A percentile compares a stretch with the other conserved stretches of the same genome.
Evolutionary conservation across 2,329 filamentous ascomycete genomes (phyloP).

Genomic region (Calonectria pseudoturangicola): DNA sequence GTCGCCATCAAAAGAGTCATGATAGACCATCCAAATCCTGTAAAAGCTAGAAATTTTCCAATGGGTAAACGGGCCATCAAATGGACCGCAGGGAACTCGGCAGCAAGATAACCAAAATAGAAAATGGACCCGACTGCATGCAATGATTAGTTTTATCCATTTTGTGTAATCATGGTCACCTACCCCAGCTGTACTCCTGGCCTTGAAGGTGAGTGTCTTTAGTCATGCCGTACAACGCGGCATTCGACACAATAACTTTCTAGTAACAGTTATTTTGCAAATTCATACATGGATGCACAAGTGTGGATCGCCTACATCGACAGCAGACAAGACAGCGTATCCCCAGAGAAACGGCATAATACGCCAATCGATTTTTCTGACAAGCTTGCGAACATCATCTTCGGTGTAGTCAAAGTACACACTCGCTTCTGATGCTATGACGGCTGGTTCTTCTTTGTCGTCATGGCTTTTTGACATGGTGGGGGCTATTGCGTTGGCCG

Average conservation of each 20-base stretch:
- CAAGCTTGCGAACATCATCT: conserved; percentile 29
- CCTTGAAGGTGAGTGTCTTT: conserved; percentile 31
- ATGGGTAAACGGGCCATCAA: conserved; percentile 15
- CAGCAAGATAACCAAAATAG: conserved; percentile 40
- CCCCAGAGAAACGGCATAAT: conserved; percentile 37
- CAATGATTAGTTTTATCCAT: background rate
- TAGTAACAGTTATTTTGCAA: background rate
- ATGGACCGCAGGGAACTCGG: background rate
- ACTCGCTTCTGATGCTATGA: background rate
- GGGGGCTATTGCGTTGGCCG: background rate
- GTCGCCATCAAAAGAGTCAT: conserved; percentile 59
- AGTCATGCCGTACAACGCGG: conserved; percentile 39
- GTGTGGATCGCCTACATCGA: conserved; percentile 23
- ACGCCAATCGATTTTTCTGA: conserved; percentile 39
- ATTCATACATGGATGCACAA: too few relatives aligned
- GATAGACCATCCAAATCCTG: conserved; percentile 43
- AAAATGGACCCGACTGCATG: conserved; percentile 37
- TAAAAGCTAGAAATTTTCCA: conserved; percentile 2
- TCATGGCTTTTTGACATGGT: background rate
- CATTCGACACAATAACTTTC: conserved; percentile 44
- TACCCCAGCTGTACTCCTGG: conserved; percentile 43
- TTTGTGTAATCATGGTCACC: rapidly evolving
- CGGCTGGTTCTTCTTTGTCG: background rate
- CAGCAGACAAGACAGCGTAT: conserved; percentile 27
- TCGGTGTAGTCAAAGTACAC: conserved; percentile 12